Percentiles rank a stretch among this genome's conserved stretches.
Evolutionary conservation across 257 asterid genomes (phyloP).

Genomic region (Solanum pimpinellifolium): DNA sequence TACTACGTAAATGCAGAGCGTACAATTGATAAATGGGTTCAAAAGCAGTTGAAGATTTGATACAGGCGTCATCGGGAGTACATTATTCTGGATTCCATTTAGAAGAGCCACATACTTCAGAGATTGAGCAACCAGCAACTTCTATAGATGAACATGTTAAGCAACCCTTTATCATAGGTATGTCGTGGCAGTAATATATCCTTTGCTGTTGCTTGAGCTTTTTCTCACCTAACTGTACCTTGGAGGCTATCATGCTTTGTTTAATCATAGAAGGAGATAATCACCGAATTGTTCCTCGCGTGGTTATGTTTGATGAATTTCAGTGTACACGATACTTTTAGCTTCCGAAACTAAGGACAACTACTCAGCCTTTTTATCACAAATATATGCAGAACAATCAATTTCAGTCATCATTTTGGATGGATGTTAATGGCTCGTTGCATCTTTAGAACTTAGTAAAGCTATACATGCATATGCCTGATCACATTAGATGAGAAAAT

Average conservation of each 20-base stretch:
- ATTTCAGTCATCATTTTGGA: not conserved
- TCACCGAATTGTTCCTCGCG: not conserved
- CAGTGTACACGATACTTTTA: not conserved
- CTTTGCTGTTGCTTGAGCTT: not conserved
- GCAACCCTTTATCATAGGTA: constrained; percentile 94
- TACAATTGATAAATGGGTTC: constrained; percentile 49
- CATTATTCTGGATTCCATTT: constrained; percentile 93
- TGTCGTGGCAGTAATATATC: not conserved
- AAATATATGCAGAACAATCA: not conserved
- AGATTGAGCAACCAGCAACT: constrained; percentile 37
- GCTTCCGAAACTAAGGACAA: not conserved
- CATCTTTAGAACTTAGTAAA: not conserved
- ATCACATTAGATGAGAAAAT: not conserved
- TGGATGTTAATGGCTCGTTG: not conserved
- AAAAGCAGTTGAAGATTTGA: constrained; percentile 74
- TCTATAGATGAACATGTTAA: constrained; percentile 43
- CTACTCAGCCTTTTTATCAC: not conserved
- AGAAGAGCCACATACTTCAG: constrained; percentile 23
- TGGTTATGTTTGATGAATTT: not conserved
- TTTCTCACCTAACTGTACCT: not conserved
- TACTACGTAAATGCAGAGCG: not conserved
- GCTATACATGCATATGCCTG: not conserved
- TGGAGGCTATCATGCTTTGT: not conserved
- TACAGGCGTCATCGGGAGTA: constrained; percentile 82
- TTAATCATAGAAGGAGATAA: not conserved